Evolutionary conservation across 495 filamentous ascomycete genomes (phyloP).

Genomic region (Aspergillus bertholletiae): DNA sequence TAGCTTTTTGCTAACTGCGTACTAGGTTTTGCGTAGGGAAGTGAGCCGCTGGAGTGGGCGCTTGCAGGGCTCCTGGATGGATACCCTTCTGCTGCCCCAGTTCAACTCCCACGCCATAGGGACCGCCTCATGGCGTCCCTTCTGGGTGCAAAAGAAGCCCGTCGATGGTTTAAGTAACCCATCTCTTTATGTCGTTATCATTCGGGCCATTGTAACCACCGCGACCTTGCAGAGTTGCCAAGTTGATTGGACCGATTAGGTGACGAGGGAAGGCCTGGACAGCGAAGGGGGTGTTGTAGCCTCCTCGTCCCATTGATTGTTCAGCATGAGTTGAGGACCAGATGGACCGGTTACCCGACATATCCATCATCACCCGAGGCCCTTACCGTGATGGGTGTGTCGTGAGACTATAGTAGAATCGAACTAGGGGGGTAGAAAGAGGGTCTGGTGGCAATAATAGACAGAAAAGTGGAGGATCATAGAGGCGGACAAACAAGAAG

Average conservation of each 20-base stretch:
- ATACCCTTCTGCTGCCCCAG: neutral
- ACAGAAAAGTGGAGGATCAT: neutral
- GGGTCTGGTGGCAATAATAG: neutral
- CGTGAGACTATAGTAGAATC: neutral
- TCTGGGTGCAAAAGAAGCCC: neutral
- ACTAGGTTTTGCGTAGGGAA: constrained; percentile 69
- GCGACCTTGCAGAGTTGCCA: constrained; percentile 38
- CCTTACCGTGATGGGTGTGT: neutral
- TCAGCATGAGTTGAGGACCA: neutral
- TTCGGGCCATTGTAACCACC: constrained; percentile 51
- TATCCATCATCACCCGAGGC: neutral
- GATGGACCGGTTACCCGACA: neutral
- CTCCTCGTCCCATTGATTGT: constrained; percentile 24
- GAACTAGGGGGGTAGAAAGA: neutral
- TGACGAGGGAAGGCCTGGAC: neutral
- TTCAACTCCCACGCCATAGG: neutral
- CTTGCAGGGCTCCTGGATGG: neutral
- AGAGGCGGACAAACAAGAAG: neutral
- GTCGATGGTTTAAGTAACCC: neutral
- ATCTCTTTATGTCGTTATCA: constrained; percentile 34
- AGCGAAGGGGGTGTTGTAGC: constrained; percentile 22
- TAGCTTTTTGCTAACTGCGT: constrained; percentile 20
- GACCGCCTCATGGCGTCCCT: neutral
- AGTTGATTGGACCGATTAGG: neutral
- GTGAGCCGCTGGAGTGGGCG: constrained; percentile 25